Conservation (phyloP, 768 basidiomycete species). For the Auricularia sp. region DNA sequence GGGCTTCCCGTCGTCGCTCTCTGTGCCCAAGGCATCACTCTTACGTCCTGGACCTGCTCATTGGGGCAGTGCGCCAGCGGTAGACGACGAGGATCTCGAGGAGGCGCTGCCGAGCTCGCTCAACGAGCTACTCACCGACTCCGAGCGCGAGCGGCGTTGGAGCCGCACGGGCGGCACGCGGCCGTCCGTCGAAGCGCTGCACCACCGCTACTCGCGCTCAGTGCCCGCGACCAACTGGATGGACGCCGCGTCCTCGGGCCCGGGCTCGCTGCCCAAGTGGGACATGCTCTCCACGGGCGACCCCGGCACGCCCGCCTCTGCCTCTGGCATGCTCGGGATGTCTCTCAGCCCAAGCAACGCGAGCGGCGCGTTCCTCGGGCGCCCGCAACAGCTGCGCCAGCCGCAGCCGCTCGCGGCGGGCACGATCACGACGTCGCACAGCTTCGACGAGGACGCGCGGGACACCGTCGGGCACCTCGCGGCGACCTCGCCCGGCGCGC, state of each 20-base stretch:
- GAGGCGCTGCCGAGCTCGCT: conserved; percentile 85
- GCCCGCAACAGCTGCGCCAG: conserved; percentile 36
- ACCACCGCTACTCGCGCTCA: conserved; percentile 72
- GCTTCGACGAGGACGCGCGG: neutral
- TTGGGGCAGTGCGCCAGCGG: conserved; percentile 13
- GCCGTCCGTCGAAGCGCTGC: conserved; percentile 20
- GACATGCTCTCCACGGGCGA: neutral
- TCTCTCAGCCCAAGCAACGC: conserved; percentile 61
- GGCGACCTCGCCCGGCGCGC: conserved; percentile 42
- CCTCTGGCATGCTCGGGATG: conserved; percentile 20
- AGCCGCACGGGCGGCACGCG: conserved; percentile 44
- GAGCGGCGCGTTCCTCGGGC: conserved; percentile 71
- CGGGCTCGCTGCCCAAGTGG: neutral
- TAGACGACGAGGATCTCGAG: conserved; percentile 68
- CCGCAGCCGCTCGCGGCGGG: neutral
- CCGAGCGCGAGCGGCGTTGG: conserved; percentile 74
- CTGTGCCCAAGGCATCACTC: neutral
- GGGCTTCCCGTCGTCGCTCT: neutral
- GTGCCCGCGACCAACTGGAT: conserved; percentile 70
- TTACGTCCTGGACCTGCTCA: neutral
- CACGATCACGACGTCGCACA: neutral
- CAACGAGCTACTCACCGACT: conserved; percentile 81
- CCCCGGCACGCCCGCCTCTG: neutral
- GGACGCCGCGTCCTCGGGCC: conserved; percentile 20
- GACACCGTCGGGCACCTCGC: neutral